phyloP scores from a whole-genome alignment of 2,329 filamentous ascomycete genomes.

The Pseudocercospora cruenta region DNA sequence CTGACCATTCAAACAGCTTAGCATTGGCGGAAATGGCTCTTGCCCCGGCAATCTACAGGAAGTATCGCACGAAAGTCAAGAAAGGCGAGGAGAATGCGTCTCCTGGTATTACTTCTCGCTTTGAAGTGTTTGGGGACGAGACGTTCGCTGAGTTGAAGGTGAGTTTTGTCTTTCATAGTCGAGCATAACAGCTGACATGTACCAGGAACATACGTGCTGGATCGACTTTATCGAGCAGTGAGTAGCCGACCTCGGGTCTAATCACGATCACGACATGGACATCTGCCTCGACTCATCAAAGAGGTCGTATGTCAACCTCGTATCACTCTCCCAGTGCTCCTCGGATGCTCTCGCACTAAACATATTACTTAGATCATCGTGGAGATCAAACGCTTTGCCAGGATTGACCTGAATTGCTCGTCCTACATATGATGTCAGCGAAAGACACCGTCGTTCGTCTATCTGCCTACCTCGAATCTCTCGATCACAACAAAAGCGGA shows the following conservation, averaged over 20 bases:
- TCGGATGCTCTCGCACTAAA: slow-evolving; percentile 14
- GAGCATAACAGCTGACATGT: background rate
- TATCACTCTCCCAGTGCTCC: slow-evolving; percentile 13
- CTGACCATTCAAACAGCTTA: slow-evolving; percentile 60
- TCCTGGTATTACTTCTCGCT: slow-evolving; percentile 19
- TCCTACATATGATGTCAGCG: background rate
- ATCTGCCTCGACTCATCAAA: background rate
- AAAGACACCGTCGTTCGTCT: background rate
- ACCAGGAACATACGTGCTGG: slow-evolving; percentile 17
- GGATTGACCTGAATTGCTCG: slow-evolving; percentile 22
- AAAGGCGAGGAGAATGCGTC: background rate
- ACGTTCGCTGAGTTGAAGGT: slow-evolving; percentile 11
- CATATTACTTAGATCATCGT: slow-evolving; percentile 12
- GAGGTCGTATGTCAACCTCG: slow-evolving; percentile 14
- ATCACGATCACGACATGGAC: background rate
- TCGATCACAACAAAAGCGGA: slow-evolving; percentile 16
- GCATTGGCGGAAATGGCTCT: slow-evolving; percentile 46
- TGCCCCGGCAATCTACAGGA: slow-evolving; percentile 17
- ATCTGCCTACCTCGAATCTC: slow-evolving; percentile 1
- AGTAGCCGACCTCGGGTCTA: background rate
- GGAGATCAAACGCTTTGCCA: slow-evolving; percentile 13
- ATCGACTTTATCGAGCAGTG: slow-evolving; percentile 13
- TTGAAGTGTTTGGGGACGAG: slow-evolving; percentile 23
- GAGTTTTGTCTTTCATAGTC: background rate
- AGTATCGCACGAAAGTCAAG: slow-evolving; percentile 12